Percentiles rank a stretch among this genome's conserved stretches.
These are phyloP conservation scores for Rostrohypoxylon terebratum DNA, from an alignment of 495 filamentous ascomycete genomes.

Conservation along the genomic window DNA sequence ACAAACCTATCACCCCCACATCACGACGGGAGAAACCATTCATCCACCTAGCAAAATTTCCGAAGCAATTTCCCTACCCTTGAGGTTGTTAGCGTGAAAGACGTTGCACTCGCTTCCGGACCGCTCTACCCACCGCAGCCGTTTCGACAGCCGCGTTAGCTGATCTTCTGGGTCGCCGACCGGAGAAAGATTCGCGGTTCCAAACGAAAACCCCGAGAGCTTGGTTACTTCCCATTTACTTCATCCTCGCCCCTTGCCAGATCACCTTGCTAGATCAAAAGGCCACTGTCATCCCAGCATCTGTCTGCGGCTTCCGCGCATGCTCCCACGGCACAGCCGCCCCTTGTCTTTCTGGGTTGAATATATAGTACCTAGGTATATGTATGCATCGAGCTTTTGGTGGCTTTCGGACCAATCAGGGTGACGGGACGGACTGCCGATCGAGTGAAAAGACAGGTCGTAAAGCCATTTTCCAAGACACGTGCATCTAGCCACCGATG, in stretches of 20 bases:
- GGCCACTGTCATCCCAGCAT: neutral
- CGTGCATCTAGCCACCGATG: conserved; percentile 38
- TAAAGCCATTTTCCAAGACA: conserved; percentile 40
- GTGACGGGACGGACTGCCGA: conserved; percentile 26
- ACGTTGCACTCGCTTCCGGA: conserved; percentile 46
- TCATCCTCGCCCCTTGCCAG: conserved; percentile 6
- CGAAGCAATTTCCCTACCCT: conserved; percentile 25
- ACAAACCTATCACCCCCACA: neutral
- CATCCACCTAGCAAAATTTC: conserved; percentile 28
- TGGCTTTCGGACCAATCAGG: conserved; percentile 28
- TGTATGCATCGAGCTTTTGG: conserved; percentile 32
- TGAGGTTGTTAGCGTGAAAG: conserved; percentile 28
- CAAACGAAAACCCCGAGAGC: conserved; percentile 45
- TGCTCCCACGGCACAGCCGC: neutral
- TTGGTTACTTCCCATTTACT: neutral
- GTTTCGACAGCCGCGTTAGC: conserved; percentile 44
- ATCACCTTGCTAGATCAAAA: neutral
- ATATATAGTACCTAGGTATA: conserved; percentile 4
- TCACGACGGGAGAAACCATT: neutral
- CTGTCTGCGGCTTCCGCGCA: conserved; percentile 26
- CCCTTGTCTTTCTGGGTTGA: neutral
- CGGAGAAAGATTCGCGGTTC: conserved; percentile 41
- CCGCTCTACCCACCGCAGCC: conserved; percentile 46
- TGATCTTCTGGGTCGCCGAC: conserved; percentile 47
- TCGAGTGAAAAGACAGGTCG: conserved; percentile 26